Base-by-base conservation (phyloP, 177 flowering plant genomes). In the Vitis hybrid region DNA sequence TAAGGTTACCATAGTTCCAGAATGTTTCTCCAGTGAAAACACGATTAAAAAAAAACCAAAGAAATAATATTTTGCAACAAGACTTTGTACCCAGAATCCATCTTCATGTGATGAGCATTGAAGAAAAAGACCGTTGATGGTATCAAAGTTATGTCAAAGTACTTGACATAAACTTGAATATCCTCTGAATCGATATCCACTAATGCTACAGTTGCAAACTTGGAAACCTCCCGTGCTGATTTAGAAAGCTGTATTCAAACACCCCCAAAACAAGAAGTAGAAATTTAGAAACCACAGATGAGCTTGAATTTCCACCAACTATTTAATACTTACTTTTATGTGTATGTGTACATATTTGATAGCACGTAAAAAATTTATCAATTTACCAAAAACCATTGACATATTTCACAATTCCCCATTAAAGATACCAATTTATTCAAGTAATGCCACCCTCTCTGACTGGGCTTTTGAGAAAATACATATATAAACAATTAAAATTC, bases 91-190 rank as follows among this genome's bases (percentile, higher is more conserved):
- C 99, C 97, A 9, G 95, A 95, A 82, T 95, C 99, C 97, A 95
- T 94, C 86, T 94, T 94, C 99, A 95, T 95, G 71, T 95, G 99
- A 70, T 94, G 97, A 53, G 99, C 98, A 81, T 95, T 95, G 81
- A 94, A 94, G 94, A 94, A 95, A 76, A 95, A 95, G 49, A 95
- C 70, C 0, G 91, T 94, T 1, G 99, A 94, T 1, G 99, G 98
- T 60, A 85, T 73, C 66, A 87, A 75, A 62, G 92, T 85, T 33
- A 95, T 86, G 82, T 95, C 98, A 70, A 95, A 94, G 70, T 94
- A 95, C 69, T 90, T 89, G 62, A 90, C 88, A 75, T 95, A 95
- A 62, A 94, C 97, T 78, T 87, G 90, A 74, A 94, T 74, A 31
- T 90, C 97, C 71, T 86, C 86, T 0, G 92, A 86, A 62, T 94